Base-by-base conservation (phyloP, 331 rosid genomes). In the Erythrophleum ivorense region DNA sequence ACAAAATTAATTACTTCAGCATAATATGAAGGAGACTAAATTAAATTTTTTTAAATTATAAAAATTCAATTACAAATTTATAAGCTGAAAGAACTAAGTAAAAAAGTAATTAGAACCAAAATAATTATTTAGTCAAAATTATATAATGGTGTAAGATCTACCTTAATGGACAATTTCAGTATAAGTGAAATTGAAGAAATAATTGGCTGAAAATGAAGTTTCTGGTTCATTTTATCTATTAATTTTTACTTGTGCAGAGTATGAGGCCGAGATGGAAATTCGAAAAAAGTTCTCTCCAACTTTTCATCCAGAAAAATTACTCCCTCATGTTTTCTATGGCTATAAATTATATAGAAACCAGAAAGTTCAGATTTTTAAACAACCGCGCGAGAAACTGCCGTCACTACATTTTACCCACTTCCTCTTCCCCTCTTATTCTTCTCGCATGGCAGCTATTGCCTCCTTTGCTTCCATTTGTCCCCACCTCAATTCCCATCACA, bases 381-480 rank as follows among this genome's bases (percentile, higher is more conserved):
- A 52, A 36, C 72, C 52, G 79, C 60, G 21, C 29, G 45, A 54
- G 73, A 41, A 71, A 11, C 9, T 16, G 36, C 55, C 1, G 33
- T 34, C 29, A 3, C 38, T 21, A 38, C 71, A 66, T 9, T 63
- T 69, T 10, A 21, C 33, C n/a, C 38, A 8, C 36, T 38, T 43
- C 36, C 57, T 29, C 71, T 60, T 19, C 19, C 38, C 46, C 24
- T 36, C 53, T 64, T 7, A 75, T 79, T 73, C 11, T 64, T 7
- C 78, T 79, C 62, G n/a, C 76, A 92, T 91, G 91, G 86, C 91
- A 68, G 45, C 79, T 52, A 11, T 74, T 48, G 3, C 84, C 67
- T 88, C 90, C 40, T 60, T 75, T 29, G 79, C 91, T 73, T 78
- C 93, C 78, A 52, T 71, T 75, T 48, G 33, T 34, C 80, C 74